Evolutionary conservation across 23 red algal species (phyloP).

Genomic region (Gracilaria gracilis): DNA sequence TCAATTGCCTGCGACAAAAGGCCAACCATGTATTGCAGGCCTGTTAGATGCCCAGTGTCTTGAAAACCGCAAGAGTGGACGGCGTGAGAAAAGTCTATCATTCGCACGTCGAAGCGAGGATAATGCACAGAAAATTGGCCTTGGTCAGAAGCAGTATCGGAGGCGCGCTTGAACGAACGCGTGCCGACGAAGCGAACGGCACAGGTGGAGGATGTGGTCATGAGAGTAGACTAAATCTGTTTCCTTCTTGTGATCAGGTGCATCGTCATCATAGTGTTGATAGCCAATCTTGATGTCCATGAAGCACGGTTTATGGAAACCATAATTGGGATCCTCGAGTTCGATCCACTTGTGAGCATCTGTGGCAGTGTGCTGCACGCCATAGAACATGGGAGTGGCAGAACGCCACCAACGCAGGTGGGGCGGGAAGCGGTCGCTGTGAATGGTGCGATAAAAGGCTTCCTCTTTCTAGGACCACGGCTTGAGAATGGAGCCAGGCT

Average conservation of each 20-base stretch:
- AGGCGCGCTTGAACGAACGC: conserved; percentile 64
- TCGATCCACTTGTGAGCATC: neutral
- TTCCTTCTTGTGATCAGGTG: conserved; percentile 66
- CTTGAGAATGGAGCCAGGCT: conserved; percentile 68
- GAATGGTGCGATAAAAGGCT: conserved; percentile 75
- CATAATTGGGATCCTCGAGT: conserved; percentile 75
- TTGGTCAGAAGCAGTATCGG: neutral
- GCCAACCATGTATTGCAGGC: conserved; percentile 9
- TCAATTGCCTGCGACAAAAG: neutral
- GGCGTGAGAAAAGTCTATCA: conserved; percentile 98
- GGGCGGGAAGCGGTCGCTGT: conserved; percentile 28
- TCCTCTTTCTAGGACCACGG: conserved; percentile 75
- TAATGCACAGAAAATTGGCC: conserved; percentile 21
- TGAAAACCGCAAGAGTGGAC: neutral
- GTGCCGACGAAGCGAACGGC: conserved; percentile 84
- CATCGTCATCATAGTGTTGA: conserved; percentile 93
- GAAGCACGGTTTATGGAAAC: conserved; percentile 77
- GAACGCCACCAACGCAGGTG: conserved; percentile 66
- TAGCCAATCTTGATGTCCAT: conserved; percentile 87
- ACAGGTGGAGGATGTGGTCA: conserved; percentile 63
- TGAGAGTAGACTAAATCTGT: conserved; percentile 63
- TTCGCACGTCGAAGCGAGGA: conserved; percentile 62
- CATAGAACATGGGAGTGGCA: conserved; percentile 65
- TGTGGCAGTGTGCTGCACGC: conserved; percentile 1
- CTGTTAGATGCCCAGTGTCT: conserved; percentile 26